phyloP scores from a whole-genome alignment of 768 basidiomycete genomes.

The Mrakia frigida region DNA sequence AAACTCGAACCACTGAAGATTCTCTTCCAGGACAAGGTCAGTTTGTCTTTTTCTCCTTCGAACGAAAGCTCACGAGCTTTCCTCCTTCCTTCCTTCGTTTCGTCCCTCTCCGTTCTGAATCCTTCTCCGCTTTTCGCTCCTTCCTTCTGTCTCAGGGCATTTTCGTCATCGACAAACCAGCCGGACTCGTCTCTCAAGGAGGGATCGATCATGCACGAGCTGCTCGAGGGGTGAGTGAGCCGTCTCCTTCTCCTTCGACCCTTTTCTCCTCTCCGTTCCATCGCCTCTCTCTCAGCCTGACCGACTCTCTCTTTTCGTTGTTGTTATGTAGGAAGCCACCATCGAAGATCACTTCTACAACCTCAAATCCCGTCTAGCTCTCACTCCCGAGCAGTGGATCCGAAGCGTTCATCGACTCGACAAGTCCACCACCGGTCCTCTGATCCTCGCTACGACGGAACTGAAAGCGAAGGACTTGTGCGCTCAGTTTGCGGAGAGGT shows the following conservation, averaged over 20 bases:
- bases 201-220: slow-evolving; percentile 2
- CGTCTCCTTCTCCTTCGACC: background rate
- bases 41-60: background rate
- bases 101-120: background rate
- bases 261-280: background rate
- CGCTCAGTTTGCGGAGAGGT: background rate
- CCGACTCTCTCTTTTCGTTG: too few species aligned
- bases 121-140: background rate
- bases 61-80: background rate
- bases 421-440: slow-evolving; percentile 23
- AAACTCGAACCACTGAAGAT: slow-evolving; percentile 7
- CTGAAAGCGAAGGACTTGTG: slow-evolving; percentile 23
- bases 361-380: background rate
- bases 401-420: slow-evolving; percentile 27
- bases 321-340: slow-evolving; percentile 1
- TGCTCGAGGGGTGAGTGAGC: background rate
- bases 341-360: slow-evolving; percentile 26
- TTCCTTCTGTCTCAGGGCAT: background rate
- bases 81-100: background rate
- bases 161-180: slow-evolving; percentile 29
- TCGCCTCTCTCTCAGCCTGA: background rate
- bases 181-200: slow-evolving; percentile 17
- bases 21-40: slow-evolving; percentile 13
- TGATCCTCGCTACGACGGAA: slow-evolving; percentile 11
- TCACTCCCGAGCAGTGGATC: background rate